These are phyloP conservation scores for Zygosaccharomyces kombuchaensis DNA, from an alignment of 805 yeast genomes.

Conservation along the genomic window DNA sequence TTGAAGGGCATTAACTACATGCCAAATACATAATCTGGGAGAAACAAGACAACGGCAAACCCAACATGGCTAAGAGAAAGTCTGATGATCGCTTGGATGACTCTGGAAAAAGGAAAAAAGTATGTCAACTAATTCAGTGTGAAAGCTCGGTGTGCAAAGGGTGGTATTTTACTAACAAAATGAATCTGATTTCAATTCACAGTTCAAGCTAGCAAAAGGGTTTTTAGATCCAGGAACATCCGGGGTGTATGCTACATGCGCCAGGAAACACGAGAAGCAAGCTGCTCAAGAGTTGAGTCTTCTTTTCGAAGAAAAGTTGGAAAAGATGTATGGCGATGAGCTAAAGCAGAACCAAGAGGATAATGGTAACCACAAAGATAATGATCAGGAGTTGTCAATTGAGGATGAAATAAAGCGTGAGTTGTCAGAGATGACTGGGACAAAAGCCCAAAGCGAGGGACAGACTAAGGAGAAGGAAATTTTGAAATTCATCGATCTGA, in stretches of 20 bases:
- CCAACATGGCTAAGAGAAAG: conserved; percentile 10
- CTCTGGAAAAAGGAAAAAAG: conserved; percentile 12
- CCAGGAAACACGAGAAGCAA: conserved; percentile 69
- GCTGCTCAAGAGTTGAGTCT: conserved; percentile 70
- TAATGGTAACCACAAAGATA: conserved; percentile 18
- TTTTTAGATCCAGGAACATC: conserved; percentile 73
- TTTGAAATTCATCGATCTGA: conserved; percentile 56
- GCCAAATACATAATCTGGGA: no score
- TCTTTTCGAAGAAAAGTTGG: conserved; percentile 52
- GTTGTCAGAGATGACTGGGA: conserved; percentile 53
- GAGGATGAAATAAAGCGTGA: conserved; percentile 77
- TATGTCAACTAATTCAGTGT: conserved; percentile 1
- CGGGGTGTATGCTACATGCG: conserved; percentile 89
- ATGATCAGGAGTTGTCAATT: conserved; percentile 46
- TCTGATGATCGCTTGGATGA: conserved; percentile 1
- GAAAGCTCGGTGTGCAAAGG: no score
- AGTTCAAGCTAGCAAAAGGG: conserved; percentile 34
- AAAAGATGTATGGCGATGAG: conserved; percentile 43
- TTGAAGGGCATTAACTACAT: background rate
- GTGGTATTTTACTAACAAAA: background rate
- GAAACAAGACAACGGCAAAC: background rate
- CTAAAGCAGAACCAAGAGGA: conserved; percentile 20
- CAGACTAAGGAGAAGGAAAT: conserved; percentile 42
- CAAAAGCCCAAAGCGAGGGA: conserved; percentile 33
- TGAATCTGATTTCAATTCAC: background rate